Base-by-base conservation (phyloP, 2,329 filamentous ascomycete genomes). In the Talaromyces sp. region DNA sequence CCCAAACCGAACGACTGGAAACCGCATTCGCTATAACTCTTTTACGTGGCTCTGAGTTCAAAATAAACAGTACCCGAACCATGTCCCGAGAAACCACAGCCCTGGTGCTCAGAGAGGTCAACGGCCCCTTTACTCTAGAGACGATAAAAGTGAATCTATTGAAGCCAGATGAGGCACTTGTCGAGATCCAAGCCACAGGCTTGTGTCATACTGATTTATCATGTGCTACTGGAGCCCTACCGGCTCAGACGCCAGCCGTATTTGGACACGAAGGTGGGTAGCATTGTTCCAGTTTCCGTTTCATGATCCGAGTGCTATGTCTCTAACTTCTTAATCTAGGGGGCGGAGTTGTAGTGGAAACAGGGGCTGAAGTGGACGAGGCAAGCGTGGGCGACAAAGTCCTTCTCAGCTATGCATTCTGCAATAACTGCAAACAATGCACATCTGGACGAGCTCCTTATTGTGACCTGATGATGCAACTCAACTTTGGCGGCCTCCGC, bases 381-480 rank as follows among this genome's bases (percentile, higher is more conserved):
- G 36, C 36, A 40, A 40, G 36, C 5, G 64, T 67, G 2, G 75
- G 76, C 14, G 74, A 78, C 47, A 61, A 60, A 5, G 72, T 73
- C 10, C 63, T 73, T 30, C 63, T 74, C 2, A 67, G 66, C 18
- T 72, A 71, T 50, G 64, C 61, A 6, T 64, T 67, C 10, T 73
- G 71, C 28, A 33, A 58, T n/a, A 52, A 56, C 4, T 73, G 69
- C 44, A 54, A 18, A 0, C 33, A 61, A 9, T 74, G 72, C 30
- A 33, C 33, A 0, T 61, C 65, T 23, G 68, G 67, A 1, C 53
- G 61, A 18, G 62, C 62, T 42, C 67, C 65, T 18, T 67, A 65
- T 31, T 73, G 72, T 56, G 47, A 44, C 14, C 55, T 62, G 12
- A 61, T 68, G 31, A 68, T 66, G 1, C 55, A 61, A 0, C 63